Base-by-base conservation (phyloP, 495 filamentous ascomycete genomes). In the Neurospora tetrasperma region DNA sequence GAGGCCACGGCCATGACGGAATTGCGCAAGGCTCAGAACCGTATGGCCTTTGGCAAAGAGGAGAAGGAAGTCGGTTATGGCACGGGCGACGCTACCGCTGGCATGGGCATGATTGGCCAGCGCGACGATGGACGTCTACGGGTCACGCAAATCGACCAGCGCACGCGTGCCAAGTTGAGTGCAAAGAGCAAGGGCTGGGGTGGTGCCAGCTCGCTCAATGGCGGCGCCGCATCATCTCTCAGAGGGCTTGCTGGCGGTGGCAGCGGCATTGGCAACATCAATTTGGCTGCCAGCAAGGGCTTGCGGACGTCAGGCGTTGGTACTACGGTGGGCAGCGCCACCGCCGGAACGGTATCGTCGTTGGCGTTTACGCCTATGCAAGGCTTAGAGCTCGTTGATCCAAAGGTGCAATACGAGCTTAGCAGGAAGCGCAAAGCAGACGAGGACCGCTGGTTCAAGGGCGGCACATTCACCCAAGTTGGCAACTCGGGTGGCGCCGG, bases 171-270 rank as follows among this genome's bases (percentile, higher is more conserved):
- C 43, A 97, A 93, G 79, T 88, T 98, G 40, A 93, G 91, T 79
- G 95, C 96, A 76, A 97, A 95, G 85, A 96, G 96, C 83, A 94
- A 96, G 78, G 96, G 96, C 62, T 99, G 96, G 96, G 95, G 94
- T 68, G 89, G 86, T 39, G 87, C 88, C 69, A 89, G 88, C 35
- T 92, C 92, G 7, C 88, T 92, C 39, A 80, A 88, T 75, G 84
- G 88, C 74, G 89, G 89, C 12, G 88, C 87, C 12, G 91, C 93
- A 48, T 93, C 93, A 4, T 92, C 91, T 38, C 84, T 98, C 46
- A 89, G 92, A 42, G 90, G 90, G 7, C 92, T 95, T 18, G 48
- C 75, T 76, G 93, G 91, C 40, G 88, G 89, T 73, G 54, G 54
- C 14, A 66, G 54, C 54, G 88, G 82, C 40, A 79, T 83, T 18